phyloP scores from a whole-genome alignment of 2,329 filamentous ascomycete genomes.

The Beauveria asiatica region DNA sequence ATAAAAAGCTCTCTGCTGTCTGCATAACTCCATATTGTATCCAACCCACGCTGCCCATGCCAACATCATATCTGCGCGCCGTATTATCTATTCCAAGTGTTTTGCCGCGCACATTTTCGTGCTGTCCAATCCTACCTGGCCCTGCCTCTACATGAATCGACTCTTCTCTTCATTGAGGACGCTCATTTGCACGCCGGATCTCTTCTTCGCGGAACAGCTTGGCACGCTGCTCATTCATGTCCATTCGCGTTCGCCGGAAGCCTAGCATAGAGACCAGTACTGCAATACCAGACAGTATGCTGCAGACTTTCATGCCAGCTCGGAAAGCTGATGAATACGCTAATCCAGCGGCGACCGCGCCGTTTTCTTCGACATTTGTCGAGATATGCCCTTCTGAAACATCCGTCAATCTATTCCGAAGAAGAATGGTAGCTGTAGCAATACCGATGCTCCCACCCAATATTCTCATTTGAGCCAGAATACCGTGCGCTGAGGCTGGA shows the following conservation, averaged over 20 bases:
- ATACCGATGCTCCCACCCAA: slow-evolving; percentile 48
- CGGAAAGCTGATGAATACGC: slow-evolving; percentile 37
- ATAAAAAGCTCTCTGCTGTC: background rate
- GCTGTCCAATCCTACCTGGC: background rate
- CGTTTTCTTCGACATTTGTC: slow-evolving; percentile 19
- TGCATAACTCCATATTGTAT: background rate
- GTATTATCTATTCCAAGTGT: no score
- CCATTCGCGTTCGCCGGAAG: slow-evolving; percentile 26
- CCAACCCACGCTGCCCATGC: background rate
- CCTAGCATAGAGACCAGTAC: slow-evolving; percentile 32
- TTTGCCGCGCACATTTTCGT: background rate
- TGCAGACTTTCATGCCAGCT: slow-evolving; percentile 38
- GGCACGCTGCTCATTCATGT: slow-evolving; percentile 19
- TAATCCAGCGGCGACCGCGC: slow-evolving; percentile 21
- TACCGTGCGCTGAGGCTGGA: slow-evolving; percentile 44
- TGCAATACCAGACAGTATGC: slow-evolving; percentile 31
- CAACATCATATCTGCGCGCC: background rate
- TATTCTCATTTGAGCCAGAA: slow-evolving; percentile 42
- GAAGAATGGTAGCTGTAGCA: slow-evolving; percentile 40
- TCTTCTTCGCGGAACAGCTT: slow-evolving; percentile 3
- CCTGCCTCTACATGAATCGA: no score
- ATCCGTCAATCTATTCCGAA: slow-evolving; percentile 23
- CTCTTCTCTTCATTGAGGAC: background rate
- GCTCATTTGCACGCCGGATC: background rate
- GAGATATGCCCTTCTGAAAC: slow-evolving; percentile 13